Base-by-base conservation (phyloP, 352 stramenopile species). In the Pythium pyrilobum region DNA sequence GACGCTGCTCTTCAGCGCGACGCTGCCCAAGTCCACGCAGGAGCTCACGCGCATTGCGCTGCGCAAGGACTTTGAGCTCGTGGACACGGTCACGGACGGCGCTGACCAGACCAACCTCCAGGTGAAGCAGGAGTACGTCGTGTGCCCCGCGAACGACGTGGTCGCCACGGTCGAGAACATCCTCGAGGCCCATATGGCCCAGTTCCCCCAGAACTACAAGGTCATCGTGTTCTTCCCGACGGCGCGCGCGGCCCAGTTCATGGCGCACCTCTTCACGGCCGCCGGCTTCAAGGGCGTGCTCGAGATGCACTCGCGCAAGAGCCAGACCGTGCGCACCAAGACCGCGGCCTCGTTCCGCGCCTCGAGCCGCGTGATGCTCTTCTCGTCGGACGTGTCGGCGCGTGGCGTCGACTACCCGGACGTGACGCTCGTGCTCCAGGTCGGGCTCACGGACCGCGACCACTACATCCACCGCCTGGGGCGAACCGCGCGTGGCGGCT, bases 1-100 rank as follows among this genome's bases (percentile, higher is more conserved):
- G 69, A 98, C 93, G 25, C 76, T 99, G n/a, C 70, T 99, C 5
- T 98, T 98, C 64, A 98, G 87, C 25, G 96, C 96, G 24, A 99
- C 96, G 20, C 67, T 98, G 25, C 91, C 95, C 6, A 70, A 65
- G 21, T 87, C 84, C 15, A 80, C 98, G 2, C 69, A 89, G 53
- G 66, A 81, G 37, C 85, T 98, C 28, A 89, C 96, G 54, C 65
- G 68, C 20, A 62, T 98, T 12, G 87, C 91, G 34, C 60, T 98
- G 20, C 77, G 80, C 23, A 48, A 72, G 6, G 69, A 94, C 57
- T 97, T 96, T 61, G 67, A 85, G 46, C 93, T 97, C 50, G 77
- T 98, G 13, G 88, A 98, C 73, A 97, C 87, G 11, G 90, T 98
- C 24, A 84, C 85, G 20, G 80, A 96, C 32, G 80, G 96, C 40